Evolutionary conservation across 495 filamentous ascomycete genomes (phyloP), one percentile per base, ranked within the genome.

Genomic region (Aspergillus leporis): DNA sequence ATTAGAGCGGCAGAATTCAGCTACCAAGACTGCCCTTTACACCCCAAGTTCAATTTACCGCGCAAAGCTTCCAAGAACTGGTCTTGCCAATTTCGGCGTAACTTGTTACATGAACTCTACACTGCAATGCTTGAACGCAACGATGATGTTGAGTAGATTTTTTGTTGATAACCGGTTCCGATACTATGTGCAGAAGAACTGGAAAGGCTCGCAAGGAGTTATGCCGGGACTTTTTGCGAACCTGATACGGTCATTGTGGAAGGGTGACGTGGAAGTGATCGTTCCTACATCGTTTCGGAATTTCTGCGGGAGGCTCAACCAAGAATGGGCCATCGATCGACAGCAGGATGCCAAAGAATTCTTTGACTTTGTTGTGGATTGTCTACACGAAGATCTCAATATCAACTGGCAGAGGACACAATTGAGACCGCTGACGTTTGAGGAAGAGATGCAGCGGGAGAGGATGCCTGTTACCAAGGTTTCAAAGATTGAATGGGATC

Each of bases 91-190:
- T 64, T 87, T 89, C 23, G 86, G 88, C 10, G 87, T 88, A 12
- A 90, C 85, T 7, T 99, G 94, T 71, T 99, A 94, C 68, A 91
- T 93, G 83, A 97, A 97, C 75, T 84, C 89, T 14, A 87, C 86
- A 4, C 73, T 99, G 14, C 94, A 99, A 70, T 89, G 86, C 58
- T 74, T 98, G 55, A 87, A 89, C 58, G 88, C 87, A 4, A 94
- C 91, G 1, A 76, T 84, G 21, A 83, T 85, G 21, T 79, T 99
- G 57, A 81, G 85, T 30, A 76, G 84, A 30, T 88, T 91, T 55
- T 87, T 97, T 62, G 75, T 77, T 22, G 81, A 80, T 43, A 67
- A 80, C 58, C 73, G 77, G 32, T 91, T 80, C 79, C 80, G 72
- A 56, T 80, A 74, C 52, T 80, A 78, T 59, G 75, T 82, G 14